Base-by-base conservation (phyloP, 2,329 filamentous ascomycete genomes). In the Chaetomium globosum region DNA sequence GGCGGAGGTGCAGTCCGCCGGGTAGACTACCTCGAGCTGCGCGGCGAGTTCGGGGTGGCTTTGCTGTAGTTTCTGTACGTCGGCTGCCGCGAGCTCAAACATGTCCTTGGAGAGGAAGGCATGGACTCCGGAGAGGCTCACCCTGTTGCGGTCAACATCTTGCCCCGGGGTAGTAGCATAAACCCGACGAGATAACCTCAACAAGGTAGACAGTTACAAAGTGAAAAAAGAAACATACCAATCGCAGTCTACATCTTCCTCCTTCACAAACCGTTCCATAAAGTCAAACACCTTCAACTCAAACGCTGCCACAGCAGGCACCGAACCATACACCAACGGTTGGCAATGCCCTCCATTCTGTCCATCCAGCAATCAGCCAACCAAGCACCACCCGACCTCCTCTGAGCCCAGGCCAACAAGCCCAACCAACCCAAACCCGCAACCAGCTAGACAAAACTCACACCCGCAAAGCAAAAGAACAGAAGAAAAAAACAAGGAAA, bases 271-370 rank as follows among this genome's bases (percentile, higher is more conserved):
- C 10, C 79, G 77, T 55, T 82, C 80, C 31, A 94, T 78, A 68
- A 85, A 83, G 46, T 78, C 74, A 74, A 87, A 90, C 59, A 89
- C 93, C 39, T 81, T 82, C 30, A 93, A 81, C 77, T 94, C 91
- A 77, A 94, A 95, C 26, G 81, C 81, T 1, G 86, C 87, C 48
- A 92, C 82, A 51, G 86, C 82, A 28, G 86, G 80, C n/a, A 79
- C 75, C 23, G 83, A 79, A 21, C 81, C 79, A 77, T 90, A 92
- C 58, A 91, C 79, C 33, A 87, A 77, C 1, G 91, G 90, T 70
- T 93, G 90, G 75, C 90, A 93, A 74, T 94, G 90, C 6, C 87
- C 87, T 61, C 87, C 87, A 73, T 89, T 89, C 84, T 88, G 67
- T 10, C 28, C 16, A 19, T 7, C 5, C n/a, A 16, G 0, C 4